A percentile compares a stretch with the other conserved stretches of the same genome.
Evolutionary conservation across 805 yeast species (phyloP).

Genomic region (Candida takata): DNA sequence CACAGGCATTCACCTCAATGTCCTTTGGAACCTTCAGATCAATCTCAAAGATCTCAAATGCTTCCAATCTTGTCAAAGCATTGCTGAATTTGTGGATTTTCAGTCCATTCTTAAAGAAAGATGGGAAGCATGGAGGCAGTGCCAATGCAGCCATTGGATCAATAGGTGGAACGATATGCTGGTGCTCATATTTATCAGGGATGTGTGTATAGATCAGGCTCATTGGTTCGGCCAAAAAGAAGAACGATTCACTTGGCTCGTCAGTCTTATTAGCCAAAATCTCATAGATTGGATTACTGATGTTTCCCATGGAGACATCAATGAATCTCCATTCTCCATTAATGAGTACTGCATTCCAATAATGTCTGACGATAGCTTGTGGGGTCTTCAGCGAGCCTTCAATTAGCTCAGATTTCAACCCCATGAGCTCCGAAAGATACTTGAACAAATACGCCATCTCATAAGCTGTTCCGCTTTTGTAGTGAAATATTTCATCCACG

Average conservation of each 20-base stretch:
- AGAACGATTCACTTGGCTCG: slow-evolving; percentile 40
- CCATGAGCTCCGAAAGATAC: slow-evolving; percentile 61
- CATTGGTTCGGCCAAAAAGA: slow-evolving; percentile 73
- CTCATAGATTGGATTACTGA: slow-evolving; percentile 44
- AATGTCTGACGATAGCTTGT: slow-evolving; percentile 66
- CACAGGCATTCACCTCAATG: slow-evolving; percentile 57
- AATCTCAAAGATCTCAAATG: slow-evolving; percentile 73
- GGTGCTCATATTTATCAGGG: slow-evolving; percentile 72
- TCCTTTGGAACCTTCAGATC: slow-evolving; percentile 65
- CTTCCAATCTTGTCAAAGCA: slow-evolving; percentile 64
- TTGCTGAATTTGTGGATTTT: slow-evolving; percentile 65
- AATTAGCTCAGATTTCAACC: slow-evolving; percentile 68
- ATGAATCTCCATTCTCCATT: slow-evolving; percentile 75
- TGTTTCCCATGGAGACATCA: slow-evolving; percentile 64
- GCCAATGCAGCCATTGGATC: slow-evolving; percentile 72
- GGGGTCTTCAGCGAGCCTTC: slow-evolving; percentile 83
- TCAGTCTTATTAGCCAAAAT: slow-evolving; percentile 28
- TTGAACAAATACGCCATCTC: slow-evolving; percentile 76
- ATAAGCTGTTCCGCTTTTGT: slow-evolving; percentile 53
- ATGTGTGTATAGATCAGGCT: slow-evolving; percentile 77
- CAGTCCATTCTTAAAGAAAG: slow-evolving; percentile 56
- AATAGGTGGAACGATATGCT: slow-evolving; percentile 80
- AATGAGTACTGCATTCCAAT: slow-evolving; percentile 78
- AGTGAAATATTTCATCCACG: slow-evolving; percentile 34
- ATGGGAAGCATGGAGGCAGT: slow-evolving; percentile 82